Evolutionary conservation across 2,329 filamentous ascomycete genomes (phyloP).

Genomic region (Talaromyces sp.): DNA sequence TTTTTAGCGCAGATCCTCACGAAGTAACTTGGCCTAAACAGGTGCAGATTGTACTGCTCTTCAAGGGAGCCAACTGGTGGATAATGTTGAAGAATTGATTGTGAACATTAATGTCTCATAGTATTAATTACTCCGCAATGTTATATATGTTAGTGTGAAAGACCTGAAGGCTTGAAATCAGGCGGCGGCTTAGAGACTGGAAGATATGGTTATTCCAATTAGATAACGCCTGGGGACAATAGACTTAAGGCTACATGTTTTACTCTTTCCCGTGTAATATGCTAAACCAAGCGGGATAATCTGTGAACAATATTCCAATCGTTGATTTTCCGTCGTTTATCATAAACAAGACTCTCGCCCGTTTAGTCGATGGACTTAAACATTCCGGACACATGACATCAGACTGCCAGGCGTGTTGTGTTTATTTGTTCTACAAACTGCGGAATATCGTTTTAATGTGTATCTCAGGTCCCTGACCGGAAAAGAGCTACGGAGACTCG

Average conservation of each 20-base stretch:
- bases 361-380: background rate
- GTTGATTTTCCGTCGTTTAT: background rate
- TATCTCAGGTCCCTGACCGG: background rate
- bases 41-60: background rate
- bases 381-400: background rate
- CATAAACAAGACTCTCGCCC: background rate
- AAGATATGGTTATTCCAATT: background rate
- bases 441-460: background rate
- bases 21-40: background rate
- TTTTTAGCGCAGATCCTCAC: background rate
- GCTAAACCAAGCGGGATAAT: background rate
- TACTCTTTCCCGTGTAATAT: background rate
- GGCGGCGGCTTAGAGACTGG: background rate
- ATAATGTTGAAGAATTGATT: background rate
- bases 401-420: background rate
- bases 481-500: too few relatives aligned
- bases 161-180: background rate
- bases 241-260: background rate
- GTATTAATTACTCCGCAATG: background rate
- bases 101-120: background rate
- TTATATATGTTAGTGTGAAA: background rate
- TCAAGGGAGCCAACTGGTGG: background rate
- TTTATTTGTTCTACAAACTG: background rate
- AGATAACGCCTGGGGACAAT: background rate
- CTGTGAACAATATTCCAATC: background rate